A percentile compares a stretch with the other conserved stretches of the same genome.
These are phyloP conservation scores for Lantana camara DNA, from an alignment of 257 asterid genomes.

Conservation along the genomic window DNA sequence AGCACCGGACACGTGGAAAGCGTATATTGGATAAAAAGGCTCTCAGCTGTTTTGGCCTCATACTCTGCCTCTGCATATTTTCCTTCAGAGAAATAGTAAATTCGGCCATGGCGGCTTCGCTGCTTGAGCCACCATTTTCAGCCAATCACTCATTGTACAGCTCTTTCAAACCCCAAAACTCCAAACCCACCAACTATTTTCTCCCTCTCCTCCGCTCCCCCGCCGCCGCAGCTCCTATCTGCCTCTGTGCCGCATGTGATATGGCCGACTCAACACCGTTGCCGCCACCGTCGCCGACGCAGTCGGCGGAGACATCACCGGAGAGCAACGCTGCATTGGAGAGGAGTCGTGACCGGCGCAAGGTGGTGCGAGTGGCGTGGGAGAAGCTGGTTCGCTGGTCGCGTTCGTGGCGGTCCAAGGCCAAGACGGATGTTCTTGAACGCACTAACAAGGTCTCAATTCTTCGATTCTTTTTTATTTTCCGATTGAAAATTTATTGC, in stretches of 20 bases:
- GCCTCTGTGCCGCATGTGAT: conserved; percentile 46
- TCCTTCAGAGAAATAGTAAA: conserved; percentile 9
- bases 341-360: conserved; percentile 62
- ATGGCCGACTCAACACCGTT: conserved; percentile 23
- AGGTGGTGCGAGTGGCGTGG: conserved; percentile 83
- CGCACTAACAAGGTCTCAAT: conserved; percentile 76
- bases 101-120: conserved; percentile 53
- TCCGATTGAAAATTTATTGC: not conserved
- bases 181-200: conserved; percentile 22
- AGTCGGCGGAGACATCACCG: conserved; percentile 37
- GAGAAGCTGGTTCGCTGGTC: conserved; percentile 96
- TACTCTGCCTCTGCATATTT: not conserved
- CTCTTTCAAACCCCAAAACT: conserved; percentile 30
- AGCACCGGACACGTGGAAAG: conserved; percentile 28
- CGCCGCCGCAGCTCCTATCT: conserved; percentile 29
- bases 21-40: conserved; percentile 28
- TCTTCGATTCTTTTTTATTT: not conserved
- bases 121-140: conserved; percentile 50
- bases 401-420: conserved; percentile 77
- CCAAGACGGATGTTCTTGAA: conserved; percentile 85
- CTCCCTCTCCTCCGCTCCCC: conserved; percentile 34
- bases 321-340: conserved; percentile 34
- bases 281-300: conserved; percentile 18
- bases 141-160: conserved; percentile 22
- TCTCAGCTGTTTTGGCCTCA: not conserved